These are phyloP conservation scores for Apiotrichum gracile DNA, from an alignment of 1,284 basidiomycete genomes.

Conservation along the genomic window DNA sequence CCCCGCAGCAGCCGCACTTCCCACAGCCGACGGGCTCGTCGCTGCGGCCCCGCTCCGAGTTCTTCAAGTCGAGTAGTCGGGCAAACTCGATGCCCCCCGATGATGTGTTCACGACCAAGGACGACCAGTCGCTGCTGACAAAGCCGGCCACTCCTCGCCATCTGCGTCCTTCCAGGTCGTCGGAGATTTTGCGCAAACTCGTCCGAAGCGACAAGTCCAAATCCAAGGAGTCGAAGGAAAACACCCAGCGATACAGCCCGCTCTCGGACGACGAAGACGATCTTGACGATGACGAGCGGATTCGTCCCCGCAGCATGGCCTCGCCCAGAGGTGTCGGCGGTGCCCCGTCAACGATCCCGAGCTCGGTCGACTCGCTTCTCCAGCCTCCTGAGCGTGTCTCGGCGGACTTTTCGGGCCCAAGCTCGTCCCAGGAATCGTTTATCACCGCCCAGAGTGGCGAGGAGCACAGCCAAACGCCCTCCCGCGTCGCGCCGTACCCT, in stretches of 20 bases:
- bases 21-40: background rate
- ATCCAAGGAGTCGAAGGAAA: background rate
- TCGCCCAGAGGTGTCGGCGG: background rate
- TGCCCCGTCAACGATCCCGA: background rate
- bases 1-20: background rate
- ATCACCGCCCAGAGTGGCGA: background rate
- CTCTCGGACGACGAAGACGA: background rate
- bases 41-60: background rate
- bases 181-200: constrained; percentile 9
- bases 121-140: background rate
- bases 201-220: background rate
- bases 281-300: constrained; percentile 2
- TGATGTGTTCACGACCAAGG: background rate
- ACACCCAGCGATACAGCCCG: background rate
- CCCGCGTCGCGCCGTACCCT: background rate
- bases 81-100: background rate
- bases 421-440: background rate
- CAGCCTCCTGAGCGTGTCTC: too few relatives aligned
- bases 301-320: background rate
- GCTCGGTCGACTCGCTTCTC: too few relatives aligned
- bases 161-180: constrained; percentile 5
- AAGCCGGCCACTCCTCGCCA: background rate
- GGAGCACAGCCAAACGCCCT: background rate
- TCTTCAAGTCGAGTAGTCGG: too few relatives aligned
- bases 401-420: too few relatives aligned